Conservation (phyloP, 352 stramenopile species). For the Phytopythium oedochilum region DNA sequence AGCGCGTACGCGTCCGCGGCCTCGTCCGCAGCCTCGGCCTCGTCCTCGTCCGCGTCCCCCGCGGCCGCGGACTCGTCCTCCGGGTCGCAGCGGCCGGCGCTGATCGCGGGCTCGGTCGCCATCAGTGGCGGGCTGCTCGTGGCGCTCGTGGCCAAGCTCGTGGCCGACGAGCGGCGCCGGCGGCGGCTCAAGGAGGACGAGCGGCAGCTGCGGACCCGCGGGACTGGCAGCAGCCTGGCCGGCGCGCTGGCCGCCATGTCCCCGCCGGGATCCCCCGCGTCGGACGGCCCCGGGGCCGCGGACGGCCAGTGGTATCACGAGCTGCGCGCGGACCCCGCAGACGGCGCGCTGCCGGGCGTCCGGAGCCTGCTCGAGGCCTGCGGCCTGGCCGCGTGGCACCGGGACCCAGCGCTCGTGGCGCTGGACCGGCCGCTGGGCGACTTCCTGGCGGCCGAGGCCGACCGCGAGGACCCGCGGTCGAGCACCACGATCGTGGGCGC, state of each 20-base stretch:
- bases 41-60: not conserved
- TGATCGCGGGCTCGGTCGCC: not conserved
- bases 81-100: not conserved
- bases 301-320: slow-evolving; percentile 3
- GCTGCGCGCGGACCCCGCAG: not conserved
- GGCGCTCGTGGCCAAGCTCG: not conserved
- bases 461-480: not conserved
- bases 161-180: not conserved
- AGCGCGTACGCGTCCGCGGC: not conserved
- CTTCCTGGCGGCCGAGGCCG: slow-evolving; percentile 5
- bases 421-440: not conserved
- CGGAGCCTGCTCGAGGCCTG: not conserved
- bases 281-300: not conserved
- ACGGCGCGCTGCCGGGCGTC: not conserved
- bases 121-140: not conserved
- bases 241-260: not conserved
- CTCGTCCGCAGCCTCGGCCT: not conserved
- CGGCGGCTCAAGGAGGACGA: not conserved
- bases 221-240: not conserved
- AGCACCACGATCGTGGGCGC: not conserved
- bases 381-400: not conserved
- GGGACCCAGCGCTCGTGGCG: not conserved
- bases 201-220: not conserved
- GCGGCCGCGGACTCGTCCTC: not conserved
- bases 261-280: not conserved